Percentiles rank a stretch among this genome's conserved stretches.
phyloP scores from a whole-genome alignment of 2,329 filamentous ascomycete species.

The Zymoseptoria tritici region DNA sequence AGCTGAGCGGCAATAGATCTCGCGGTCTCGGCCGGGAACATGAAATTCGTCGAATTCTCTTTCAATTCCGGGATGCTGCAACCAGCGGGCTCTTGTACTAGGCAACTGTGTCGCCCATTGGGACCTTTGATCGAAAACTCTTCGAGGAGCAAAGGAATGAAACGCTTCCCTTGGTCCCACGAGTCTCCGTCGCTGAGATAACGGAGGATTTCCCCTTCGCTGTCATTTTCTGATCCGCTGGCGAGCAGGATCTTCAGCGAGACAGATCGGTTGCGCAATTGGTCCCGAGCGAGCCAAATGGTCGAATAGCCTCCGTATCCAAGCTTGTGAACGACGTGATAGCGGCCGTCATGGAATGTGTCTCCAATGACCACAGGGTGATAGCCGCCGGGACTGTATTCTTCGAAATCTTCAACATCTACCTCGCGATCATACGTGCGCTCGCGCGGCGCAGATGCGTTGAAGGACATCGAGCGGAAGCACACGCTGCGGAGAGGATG shows the following conservation, averaged over 20 bases:
- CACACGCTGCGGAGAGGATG: no score
- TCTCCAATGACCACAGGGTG: not conserved
- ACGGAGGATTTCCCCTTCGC: not conserved
- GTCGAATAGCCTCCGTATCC: constrained; percentile 6
- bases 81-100: not conserved
- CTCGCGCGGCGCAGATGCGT: no score
- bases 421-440: not conserved
- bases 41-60: not conserved
- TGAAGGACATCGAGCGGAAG: no score
- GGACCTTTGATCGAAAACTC: constrained; percentile 2
- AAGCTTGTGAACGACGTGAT: constrained; percentile 5
- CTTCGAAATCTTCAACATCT: not conserved
- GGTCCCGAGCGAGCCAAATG: constrained; percentile 6
- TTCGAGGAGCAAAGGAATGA: constrained; percentile 1
- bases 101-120: constrained; percentile 4
- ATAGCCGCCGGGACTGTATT: not conserved
- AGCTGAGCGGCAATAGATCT: constrained; percentile 1
- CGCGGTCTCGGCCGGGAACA: not conserved
- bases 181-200: not conserved
- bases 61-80: not conserved
- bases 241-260: constrained; percentile 3
- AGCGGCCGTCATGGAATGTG: not conserved
- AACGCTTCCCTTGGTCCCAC: not conserved
- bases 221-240: not conserved
- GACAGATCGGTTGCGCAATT: not conserved